Percentiles rank a stretch among this genome's conserved stretches.
phyloP scores from a whole-genome alignment of 1,139 yeast genomes.

The Hyphopichia fennica region DNA sequence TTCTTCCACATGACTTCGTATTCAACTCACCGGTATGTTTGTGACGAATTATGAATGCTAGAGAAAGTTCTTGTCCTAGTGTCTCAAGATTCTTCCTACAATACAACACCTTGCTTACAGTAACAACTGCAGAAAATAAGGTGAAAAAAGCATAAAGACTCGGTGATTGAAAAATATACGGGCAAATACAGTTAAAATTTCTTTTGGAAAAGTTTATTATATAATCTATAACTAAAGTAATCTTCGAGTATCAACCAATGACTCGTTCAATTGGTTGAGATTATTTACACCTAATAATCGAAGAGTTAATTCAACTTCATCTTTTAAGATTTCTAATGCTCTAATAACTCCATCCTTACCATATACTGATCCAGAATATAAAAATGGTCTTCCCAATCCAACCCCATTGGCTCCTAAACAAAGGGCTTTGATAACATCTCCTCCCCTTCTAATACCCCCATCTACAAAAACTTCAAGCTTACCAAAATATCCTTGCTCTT shows the following conservation, averaged over 20 bases:
- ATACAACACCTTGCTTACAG: too few relatives aligned
- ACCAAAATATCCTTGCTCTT: constrained; percentile 21
- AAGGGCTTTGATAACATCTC: constrained; percentile 46
- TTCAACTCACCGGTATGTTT: too few relatives aligned
- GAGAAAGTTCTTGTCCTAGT: too few relatives aligned
- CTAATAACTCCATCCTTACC: constrained; percentile 45
- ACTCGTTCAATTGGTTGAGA: constrained; percentile 25
- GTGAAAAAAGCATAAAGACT: too few relatives aligned
- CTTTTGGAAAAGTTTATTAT: background rate
- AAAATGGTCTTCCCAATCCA: constrained; percentile 46
- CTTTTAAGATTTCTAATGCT: constrained; percentile 38
- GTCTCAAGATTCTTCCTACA: too few relatives aligned
- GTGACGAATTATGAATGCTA: too few relatives aligned
- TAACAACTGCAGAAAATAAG: too few relatives aligned
- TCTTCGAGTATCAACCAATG: background rate
- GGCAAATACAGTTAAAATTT: too few relatives aligned
- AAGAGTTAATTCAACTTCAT: constrained; percentile 42
- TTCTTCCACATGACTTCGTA: too few relatives aligned
- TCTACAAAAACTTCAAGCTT: constrained; percentile 41
- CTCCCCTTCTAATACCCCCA: constrained; percentile 49
- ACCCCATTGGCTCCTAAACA: constrained; percentile 51
- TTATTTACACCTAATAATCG: constrained; percentile 40
- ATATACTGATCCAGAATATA: constrained; percentile 42
- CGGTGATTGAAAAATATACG: too few relatives aligned
- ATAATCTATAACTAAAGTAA: background rate